Conservation (phyloP, 1,139 yeast genomes). For the Geotrichum reessii region DNA sequence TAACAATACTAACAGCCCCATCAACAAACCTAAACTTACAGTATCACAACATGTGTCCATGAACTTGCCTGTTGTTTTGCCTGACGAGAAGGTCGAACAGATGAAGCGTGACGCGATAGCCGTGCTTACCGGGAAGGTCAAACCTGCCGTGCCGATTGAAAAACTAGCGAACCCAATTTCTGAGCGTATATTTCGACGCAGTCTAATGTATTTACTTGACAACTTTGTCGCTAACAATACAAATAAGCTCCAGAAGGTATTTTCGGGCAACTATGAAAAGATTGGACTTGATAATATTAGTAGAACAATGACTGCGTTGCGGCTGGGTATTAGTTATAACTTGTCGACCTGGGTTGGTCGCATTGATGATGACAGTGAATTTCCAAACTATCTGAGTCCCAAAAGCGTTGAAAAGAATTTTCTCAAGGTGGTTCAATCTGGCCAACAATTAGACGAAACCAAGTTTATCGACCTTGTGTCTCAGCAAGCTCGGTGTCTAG, state of each 20-base stretch:
- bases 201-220: conserved; percentile 8
- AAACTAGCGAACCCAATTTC: conserved; percentile 2
- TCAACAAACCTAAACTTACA: neutral
- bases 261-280: conserved; percentile 1
- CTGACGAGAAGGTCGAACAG: neutral
- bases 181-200: conserved; percentile 16
- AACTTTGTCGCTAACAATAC: conserved; percentile 6
- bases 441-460: conserved; percentile 6
- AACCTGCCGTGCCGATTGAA: conserved; percentile 2
- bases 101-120: conserved; percentile 1
- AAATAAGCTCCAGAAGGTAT: neutral
- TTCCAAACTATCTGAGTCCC: conserved; percentile 18
- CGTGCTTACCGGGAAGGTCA: conserved; percentile 7
- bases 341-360: conserved; percentile 11
- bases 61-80: neutral
- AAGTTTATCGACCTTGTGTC: conserved; percentile 8
- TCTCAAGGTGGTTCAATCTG: neutral
- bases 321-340: conserved; percentile 12
- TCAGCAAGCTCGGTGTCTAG: conserved; percentile 4
- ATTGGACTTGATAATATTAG: conserved; percentile 7
- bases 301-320: conserved; percentile 10
- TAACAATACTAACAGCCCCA: too few species aligned
- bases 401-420: conserved; percentile 9
- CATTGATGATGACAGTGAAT: conserved; percentile 16
- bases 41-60: neutral